Base-by-base conservation (phyloP, 2,329 filamentous ascomycete genomes). In the Coniochaeta sp. region DNA sequence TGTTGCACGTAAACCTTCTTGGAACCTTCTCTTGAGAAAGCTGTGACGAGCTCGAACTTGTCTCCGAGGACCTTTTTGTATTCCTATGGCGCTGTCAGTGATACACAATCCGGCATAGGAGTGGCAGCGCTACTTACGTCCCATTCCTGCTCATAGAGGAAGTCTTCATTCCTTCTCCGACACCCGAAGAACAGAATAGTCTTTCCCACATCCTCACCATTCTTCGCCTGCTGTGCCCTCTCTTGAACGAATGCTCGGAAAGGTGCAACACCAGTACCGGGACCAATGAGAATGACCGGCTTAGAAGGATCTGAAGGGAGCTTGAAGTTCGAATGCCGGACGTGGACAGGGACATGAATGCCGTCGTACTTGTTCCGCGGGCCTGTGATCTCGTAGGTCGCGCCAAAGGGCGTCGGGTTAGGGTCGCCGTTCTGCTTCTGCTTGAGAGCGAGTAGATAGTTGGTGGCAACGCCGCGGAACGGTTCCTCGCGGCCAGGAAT, bases 281-380 rank as follows among this genome's bases (percentile, higher is more conserved):
- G 95, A 26, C 95, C 95, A 67, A 98, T 86, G 87, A 97, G 93
- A 74, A 99, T 96, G 68, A 99, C 81, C 33, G 95, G 95, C 77
- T 96, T 96, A 57, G 89, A 86, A 4, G 95, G 92, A 69, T 99
- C 93, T 17, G 95, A 97, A 9, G 95, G 95, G 33, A 99, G 85
- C 80, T 98, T 98, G 85, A 99, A 99, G 80, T 98, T 99, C 65
- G 95, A 98, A 78, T 97, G 93, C 65, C 95, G 91, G 62, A 99
- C 87, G 72, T 99, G 95, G 16, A 99, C 91, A 3, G 95, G 95
- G 26, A 98, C 89, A 71, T 96, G 93, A 62, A 97, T 88, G 63
- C 93, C 93, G 69, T 96, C 91, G 75, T 98, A 99, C 78, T 96
- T 98, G 82, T 96, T 96, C 70, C 95, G 86, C 17, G 95, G 95